phyloP scores from a whole-genome alignment of 148 eudicot species.

The Cornus florida region DNA sequence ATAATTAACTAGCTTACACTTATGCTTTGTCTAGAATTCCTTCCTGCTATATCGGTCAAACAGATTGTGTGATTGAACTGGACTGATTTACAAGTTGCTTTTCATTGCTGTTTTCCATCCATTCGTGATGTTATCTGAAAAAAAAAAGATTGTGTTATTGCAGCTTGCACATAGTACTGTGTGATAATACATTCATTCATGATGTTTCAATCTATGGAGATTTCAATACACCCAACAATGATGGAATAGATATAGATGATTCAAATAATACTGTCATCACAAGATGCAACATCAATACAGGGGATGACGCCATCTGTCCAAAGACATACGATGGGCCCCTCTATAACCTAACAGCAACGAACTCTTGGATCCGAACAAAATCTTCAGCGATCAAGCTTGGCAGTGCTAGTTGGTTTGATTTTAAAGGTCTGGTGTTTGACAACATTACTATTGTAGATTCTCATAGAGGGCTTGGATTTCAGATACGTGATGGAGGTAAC shows the following conservation, averaged over 20 bases:
- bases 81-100: too few species aligned
- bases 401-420: constrained; percentile 79
- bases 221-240: constrained; percentile 88
- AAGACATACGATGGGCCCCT: constrained; percentile 77
- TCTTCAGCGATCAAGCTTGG: constrained; percentile 97
- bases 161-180: constrained; percentile 87
- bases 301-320: constrained; percentile 97
- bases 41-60: too few species aligned
- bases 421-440: constrained; percentile 69
- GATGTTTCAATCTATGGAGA: constrained; percentile 78
- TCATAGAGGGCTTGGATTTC: constrained; percentile 89
- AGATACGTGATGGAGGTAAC: constrained; percentile 98
- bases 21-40: too few species aligned
- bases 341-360: constrained; percentile 79
- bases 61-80: too few species aligned
- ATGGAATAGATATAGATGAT: constrained; percentile 90
- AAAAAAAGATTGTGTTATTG: constrained; percentile 16
- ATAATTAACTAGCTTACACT: too few species aligned
- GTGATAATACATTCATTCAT: constrained; percentile 62
- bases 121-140: too few species aligned
- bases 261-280: constrained; percentile 94
- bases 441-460: constrained; percentile 85
- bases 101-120: too few species aligned
- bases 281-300: constrained; percentile 82
- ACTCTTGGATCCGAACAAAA: constrained; percentile 89